These are phyloP conservation scores for Aureobasidium sp. DNA, from an alignment of 2,329 filamentous ascomycete genomes.

Conservation along the genomic window DNA sequence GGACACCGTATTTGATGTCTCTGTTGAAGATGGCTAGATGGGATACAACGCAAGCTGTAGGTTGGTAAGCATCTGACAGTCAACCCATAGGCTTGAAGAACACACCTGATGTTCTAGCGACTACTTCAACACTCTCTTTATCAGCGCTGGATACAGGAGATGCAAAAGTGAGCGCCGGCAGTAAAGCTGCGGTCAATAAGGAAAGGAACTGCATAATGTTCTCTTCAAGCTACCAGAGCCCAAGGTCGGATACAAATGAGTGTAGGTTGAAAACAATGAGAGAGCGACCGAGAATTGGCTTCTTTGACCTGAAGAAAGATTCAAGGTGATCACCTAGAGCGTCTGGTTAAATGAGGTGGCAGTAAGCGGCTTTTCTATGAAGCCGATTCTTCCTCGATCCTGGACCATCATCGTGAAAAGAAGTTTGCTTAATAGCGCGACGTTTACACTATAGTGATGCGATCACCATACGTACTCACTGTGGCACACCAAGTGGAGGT, in stretches of 20 bases:
- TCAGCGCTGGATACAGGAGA: neutral
- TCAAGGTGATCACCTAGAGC: neutral
- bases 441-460: neutral
- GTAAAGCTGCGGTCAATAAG: neutral
- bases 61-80: neutral
- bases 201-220: constrained; percentile 6
- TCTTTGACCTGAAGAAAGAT: neutral
- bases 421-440: constrained; percentile 6
- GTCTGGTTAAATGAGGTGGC: neutral
- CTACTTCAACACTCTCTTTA: neutral
- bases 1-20: neutral
- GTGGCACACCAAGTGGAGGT: neutral
- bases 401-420: neutral
- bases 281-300: neutral
- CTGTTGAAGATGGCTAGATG: neutral
- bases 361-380: neutral
- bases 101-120: constrained; percentile 3
- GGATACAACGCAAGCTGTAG: neutral
- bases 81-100: neutral
- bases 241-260: neutral
- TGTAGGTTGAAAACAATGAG: neutral
- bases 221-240: constrained; percentile 8
- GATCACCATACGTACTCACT: neutral
- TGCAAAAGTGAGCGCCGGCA: constrained; percentile 2
- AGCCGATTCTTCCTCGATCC: neutral